Conservation (phyloP, 1,139 yeast genomes). For the Pichia sp. region DNA sequence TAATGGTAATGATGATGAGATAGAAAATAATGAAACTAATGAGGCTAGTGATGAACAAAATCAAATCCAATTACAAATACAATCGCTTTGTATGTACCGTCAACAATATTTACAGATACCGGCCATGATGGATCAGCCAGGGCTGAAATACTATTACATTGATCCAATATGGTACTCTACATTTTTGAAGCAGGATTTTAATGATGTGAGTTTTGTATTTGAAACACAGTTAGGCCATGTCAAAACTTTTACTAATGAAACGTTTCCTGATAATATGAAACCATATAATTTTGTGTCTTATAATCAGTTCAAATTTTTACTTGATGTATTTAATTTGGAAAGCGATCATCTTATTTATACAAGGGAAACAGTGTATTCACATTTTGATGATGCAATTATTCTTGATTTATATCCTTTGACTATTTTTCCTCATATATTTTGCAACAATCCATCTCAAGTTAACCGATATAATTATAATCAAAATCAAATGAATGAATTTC, state of each 20-base stretch:
- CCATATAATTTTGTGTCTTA: conserved; percentile 1
- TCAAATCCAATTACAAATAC: not conserved
- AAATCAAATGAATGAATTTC: conserved; percentile 4
- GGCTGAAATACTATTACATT: conserved; percentile 8
- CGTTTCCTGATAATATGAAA: not conserved
- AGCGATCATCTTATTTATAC: conserved; percentile 39
- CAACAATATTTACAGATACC: not conserved
- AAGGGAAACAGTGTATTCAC: conserved; percentile 33
- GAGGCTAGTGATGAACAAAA: not conserved
- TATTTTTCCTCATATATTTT: conserved; percentile 47
- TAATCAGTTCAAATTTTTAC: conserved; percentile 35
- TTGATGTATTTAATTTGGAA: conserved; percentile 49
- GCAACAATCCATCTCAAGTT: conserved; percentile 22
- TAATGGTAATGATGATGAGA: not conserved
- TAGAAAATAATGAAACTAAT: not conserved
- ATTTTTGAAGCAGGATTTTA: conserved; percentile 7
- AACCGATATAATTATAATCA: conserved; percentile 19
- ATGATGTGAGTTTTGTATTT: not conserved
- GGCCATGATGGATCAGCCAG: not conserved
- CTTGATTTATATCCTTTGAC: conserved; percentile 51
- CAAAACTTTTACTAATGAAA: not conserved
- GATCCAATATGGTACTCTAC: conserved; percentile 7
- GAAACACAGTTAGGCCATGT: conserved; percentile 9
- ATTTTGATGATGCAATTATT: conserved; percentile 30
- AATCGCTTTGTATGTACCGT: conserved; percentile 3